phyloP scores from a whole-genome alignment of 805 yeast genomes.

The Candida gorgasii region DNA sequence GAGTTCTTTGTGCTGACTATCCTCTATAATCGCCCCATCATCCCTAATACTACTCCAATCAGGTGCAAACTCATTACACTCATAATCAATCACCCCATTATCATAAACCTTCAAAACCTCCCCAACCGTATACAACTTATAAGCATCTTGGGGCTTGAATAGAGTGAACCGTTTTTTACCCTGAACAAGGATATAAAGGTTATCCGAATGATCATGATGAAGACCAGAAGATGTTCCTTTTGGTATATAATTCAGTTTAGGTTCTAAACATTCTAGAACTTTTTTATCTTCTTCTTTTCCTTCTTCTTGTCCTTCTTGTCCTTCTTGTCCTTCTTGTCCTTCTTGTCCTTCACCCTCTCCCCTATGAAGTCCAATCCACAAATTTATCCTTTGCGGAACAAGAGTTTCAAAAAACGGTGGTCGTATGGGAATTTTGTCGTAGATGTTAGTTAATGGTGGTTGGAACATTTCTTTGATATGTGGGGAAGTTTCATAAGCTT shows the following conservation, averaged over 20 bases:
- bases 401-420: constrained; percentile 45
- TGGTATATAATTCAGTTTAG: constrained; percentile 57
- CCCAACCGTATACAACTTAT: constrained; percentile 64
- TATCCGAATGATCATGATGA: constrained; percentile 82
- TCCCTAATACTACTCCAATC: constrained; percentile 61
- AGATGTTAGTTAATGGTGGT: constrained; percentile 54
- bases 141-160: constrained; percentile 63
- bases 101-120: constrained; percentile 49
- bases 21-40: constrained; percentile 61
- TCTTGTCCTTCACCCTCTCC: neutral
- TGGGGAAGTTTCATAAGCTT: too few relatives aligned
- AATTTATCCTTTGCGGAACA: constrained; percentile 68
- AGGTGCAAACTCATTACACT: constrained; percentile 53
- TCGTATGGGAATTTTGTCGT: constrained; percentile 32
- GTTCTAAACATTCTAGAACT: constrained; percentile 19
- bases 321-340: neutral
- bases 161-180: constrained; percentile 70
- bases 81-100: constrained; percentile 71
- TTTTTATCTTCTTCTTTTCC: neutral
- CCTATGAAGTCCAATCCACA: constrained; percentile 63
- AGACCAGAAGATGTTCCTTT: constrained; percentile 69
- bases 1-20: constrained; percentile 31
- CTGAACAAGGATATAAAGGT: constrained; percentile 58
- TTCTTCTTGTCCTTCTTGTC: neutral
- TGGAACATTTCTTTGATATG: constrained; percentile 56